These are phyloP conservation scores for Parathielavia hyrcaniae DNA, from an alignment of 495 filamentous ascomycete genomes.

Conservation along the genomic window DNA sequence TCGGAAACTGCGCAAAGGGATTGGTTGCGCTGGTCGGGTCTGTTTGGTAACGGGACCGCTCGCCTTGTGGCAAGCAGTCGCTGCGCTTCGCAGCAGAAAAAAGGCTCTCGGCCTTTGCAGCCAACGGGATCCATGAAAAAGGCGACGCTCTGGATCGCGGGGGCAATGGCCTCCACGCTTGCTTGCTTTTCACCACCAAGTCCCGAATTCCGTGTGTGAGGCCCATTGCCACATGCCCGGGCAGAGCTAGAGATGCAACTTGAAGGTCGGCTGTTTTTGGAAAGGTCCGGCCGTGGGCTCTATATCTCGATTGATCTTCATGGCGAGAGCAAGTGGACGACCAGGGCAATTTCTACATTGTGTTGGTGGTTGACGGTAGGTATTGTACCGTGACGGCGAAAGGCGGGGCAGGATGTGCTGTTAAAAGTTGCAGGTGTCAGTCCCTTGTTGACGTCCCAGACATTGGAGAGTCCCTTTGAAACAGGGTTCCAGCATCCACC, in stretches of 20 bases:
- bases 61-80: constrained; percentile 20
- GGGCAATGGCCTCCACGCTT: constrained; percentile 1
- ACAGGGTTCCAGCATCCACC: not conserved
- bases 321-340: no score
- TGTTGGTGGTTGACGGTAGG: not conserved
- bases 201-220: not conserved
- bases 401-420: constrained; percentile 1
- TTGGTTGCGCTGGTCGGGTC: not conserved
- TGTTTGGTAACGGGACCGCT: constrained; percentile 17
- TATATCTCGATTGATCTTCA: constrained; percentile 3
- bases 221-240: no score
- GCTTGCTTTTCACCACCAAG: constrained; percentile 4
- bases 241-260: no score
- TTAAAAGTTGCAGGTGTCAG: not conserved
- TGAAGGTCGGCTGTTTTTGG: no score
- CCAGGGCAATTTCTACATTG: not conserved
- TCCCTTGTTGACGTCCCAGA: not conserved
- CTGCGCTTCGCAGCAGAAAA: constrained; percentile 6
- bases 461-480: not conserved
- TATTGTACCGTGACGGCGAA: not conserved
- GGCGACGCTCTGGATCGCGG: constrained; percentile 4
- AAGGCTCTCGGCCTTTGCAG: constrained; percentile 7
- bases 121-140: constrained; percentile 2
- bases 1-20: not conserved
- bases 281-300: not conserved